Evolutionary conservation across 805 yeast genomes (phyloP).

Genomic region (Millerago galiae): DNA sequence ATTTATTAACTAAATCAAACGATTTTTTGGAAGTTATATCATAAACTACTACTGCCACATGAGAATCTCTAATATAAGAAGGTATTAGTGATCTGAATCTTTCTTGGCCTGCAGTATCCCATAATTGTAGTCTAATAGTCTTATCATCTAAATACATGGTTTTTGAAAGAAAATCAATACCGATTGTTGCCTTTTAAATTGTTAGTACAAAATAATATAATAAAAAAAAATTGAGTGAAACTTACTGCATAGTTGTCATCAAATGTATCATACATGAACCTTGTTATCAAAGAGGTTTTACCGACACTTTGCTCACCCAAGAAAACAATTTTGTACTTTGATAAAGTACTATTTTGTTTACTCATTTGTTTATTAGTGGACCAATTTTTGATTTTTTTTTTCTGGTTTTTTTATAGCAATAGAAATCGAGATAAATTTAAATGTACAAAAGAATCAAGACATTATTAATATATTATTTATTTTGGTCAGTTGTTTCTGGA

Average conservation of each 20-base stretch:
- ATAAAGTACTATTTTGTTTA: constrained; percentile 27
- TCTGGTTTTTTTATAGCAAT: not conserved
- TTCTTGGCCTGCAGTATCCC: constrained; percentile 99
- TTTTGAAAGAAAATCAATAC: constrained; percentile 90
- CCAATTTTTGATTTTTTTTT: not conserved
- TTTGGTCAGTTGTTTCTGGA: no score
- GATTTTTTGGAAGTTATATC: constrained; percentile 85
- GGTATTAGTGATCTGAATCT: constrained; percentile 93
- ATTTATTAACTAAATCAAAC: constrained; percentile 76
- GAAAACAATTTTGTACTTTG: constrained; percentile 84
- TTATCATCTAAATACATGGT: constrained; percentile 95
- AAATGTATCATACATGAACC: constrained; percentile 96
- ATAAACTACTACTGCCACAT: constrained; percentile 95
- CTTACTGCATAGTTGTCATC: constrained; percentile 79
- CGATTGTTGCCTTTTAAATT: constrained; percentile 70
- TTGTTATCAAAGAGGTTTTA: constrained; percentile 90
- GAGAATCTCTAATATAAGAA: constrained; percentile 89
- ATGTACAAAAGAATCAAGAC: no score
- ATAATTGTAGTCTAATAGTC: constrained; percentile 87
- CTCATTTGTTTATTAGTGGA: constrained; percentile 10
- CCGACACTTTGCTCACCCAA: constrained; percentile 91
- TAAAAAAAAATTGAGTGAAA: constrained; percentile 3
- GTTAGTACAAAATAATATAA: constrained; percentile 7
- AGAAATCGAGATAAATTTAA: no score
- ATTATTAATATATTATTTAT: no score